Conservation (phyloP, 148 eudicot genomes). For the Talinum fruticosum region DNA sequence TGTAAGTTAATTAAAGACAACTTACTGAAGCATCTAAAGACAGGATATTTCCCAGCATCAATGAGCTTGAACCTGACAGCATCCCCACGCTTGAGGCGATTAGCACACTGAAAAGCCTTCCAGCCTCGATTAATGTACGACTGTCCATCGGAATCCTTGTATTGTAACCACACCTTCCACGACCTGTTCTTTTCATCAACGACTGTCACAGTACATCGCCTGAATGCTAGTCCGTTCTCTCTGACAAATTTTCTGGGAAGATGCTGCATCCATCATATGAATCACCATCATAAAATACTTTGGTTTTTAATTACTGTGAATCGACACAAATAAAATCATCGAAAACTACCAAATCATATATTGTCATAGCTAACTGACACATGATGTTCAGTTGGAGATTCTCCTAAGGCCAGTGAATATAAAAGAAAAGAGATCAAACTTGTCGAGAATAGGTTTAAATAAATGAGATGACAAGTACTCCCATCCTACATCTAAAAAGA, state of each 20-base stretch:
- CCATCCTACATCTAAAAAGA: too few species aligned
- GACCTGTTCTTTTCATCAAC: constrained; percentile 12
- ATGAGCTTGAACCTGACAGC: constrained; percentile 8
- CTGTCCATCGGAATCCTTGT: constrained; percentile 12
- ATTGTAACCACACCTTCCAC: constrained; percentile 1
- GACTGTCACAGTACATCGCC: constrained; percentile 7
- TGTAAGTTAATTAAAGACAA: neutral
- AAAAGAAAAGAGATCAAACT: neutral
- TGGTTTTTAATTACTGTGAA: too few species aligned
- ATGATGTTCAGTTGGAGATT: neutral
- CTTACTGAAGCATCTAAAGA: constrained; percentile 21
- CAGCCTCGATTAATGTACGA: constrained; percentile 13
- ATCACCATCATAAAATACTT: neutral
- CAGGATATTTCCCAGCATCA: constrained; percentile 6
- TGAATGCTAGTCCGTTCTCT: neutral
- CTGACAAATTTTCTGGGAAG: constrained; percentile 12
- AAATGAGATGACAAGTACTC: neutral
- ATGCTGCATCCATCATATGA: constrained; percentile 4
- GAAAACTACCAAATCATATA: neutral
- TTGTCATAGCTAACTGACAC: neutral
- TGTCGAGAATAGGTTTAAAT: neutral
- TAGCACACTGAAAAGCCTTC: constrained; percentile 8
- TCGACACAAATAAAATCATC: too few species aligned
- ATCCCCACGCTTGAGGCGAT: constrained; percentile 7
- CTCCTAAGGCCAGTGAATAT: neutral